phyloP scores from a whole-genome alignment of 768 basidiomycete species.

The Trichaptum fuscoviolaceum region DNA sequence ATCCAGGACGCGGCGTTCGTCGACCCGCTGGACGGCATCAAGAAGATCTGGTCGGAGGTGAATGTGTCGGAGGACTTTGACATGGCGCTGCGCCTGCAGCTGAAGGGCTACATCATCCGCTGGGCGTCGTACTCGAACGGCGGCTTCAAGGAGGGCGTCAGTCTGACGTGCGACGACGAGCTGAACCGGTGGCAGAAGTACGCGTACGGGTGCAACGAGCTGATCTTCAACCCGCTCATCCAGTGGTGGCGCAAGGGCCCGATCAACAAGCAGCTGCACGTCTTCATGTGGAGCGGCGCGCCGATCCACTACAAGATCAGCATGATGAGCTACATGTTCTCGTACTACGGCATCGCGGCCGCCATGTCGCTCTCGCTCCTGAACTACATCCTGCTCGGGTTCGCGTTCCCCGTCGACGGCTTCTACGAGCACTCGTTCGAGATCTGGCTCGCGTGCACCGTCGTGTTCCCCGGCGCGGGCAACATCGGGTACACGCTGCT shows the following conservation, averaged over 20 bases:
- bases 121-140: slow-evolving; percentile 85
- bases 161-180: slow-evolving; percentile 85
- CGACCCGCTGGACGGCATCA: slow-evolving; percentile 44
- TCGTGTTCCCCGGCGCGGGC: slow-evolving; percentile 65
- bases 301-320: slow-evolving; percentile 81
- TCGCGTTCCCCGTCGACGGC: slow-evolving; percentile 56
- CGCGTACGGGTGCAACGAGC: slow-evolving; percentile 70
- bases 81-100: slow-evolving; percentile 58
- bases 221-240: slow-evolving; percentile 80
- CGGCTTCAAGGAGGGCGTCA: slow-evolving; percentile 89
- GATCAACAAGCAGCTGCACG: slow-evolving; percentile 74
- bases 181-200: slow-evolving; percentile 93
- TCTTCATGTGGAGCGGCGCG: slow-evolving; percentile 70
- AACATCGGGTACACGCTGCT: slow-evolving; percentile 64
- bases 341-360: slow-evolving; percentile 59
- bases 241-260: slow-evolving; percentile 78
- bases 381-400: slow-evolving; percentile 69
- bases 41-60: slow-evolving; percentile 61
- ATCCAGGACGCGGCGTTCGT: slow-evolving; percentile 50
- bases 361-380: slow-evolving; percentile 55
- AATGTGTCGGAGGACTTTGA: slow-evolving; percentile 70
- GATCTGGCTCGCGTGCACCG: slow-evolving; percentile 67
- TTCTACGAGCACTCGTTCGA: slow-evolving; percentile 71
- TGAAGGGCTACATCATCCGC: slow-evolving; percentile 67
- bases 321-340: slow-evolving; percentile 63